phyloP scores from a whole-genome alignment of 192 early-diverging fungal species.

The Helicostylum pulchrum region DNA sequence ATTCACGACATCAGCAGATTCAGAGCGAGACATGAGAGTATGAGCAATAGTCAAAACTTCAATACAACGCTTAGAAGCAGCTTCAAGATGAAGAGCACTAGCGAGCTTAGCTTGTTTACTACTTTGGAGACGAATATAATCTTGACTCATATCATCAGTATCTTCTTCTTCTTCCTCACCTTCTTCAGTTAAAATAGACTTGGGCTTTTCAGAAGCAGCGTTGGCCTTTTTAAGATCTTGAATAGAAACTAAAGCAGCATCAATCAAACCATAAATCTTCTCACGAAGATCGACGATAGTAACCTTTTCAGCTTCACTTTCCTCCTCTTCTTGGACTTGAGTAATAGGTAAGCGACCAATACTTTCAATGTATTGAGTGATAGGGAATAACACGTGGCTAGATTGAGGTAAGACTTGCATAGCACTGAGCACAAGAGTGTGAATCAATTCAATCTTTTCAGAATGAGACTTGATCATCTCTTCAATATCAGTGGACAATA shows the following conservation, averaged over 20 bases:
- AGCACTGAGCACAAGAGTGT: conserved; percentile 18
- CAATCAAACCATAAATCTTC: conserved; percentile 38
- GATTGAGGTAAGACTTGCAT: conserved; percentile 33
- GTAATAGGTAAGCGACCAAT: conserved; percentile 17
- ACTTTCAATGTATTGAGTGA: conserved; percentile 39
- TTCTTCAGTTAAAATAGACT: conserved; percentile 14
- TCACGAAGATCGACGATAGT: neutral
- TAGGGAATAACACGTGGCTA: conserved; percentile 34
- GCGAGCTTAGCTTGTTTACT: conserved; percentile 29
- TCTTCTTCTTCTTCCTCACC: conserved; percentile 35
- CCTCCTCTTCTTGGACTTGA: conserved; percentile 14
- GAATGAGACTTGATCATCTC: conserved; percentile 35
- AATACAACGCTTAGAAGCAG: conserved; percentile 24
- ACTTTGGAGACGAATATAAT: conserved; percentile 46
- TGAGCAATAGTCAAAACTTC: conserved; percentile 31
- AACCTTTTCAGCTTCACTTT: neutral
- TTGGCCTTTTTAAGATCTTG: conserved; percentile 38
- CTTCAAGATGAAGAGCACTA: conserved; percentile 37
- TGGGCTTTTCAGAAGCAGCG: neutral
- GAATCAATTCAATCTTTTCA: conserved; percentile 26
- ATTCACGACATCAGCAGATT: conserved; percentile 13
- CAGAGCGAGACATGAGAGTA: conserved; percentile 26
- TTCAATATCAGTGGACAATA: conserved; percentile 30
- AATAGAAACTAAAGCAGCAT: conserved; percentile 41
- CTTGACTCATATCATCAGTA: conserved; percentile 46